Evolutionary conservation across 2,329 filamentous ascomycete species (phyloP).

Genomic region (Zasmidium angulare): DNA sequence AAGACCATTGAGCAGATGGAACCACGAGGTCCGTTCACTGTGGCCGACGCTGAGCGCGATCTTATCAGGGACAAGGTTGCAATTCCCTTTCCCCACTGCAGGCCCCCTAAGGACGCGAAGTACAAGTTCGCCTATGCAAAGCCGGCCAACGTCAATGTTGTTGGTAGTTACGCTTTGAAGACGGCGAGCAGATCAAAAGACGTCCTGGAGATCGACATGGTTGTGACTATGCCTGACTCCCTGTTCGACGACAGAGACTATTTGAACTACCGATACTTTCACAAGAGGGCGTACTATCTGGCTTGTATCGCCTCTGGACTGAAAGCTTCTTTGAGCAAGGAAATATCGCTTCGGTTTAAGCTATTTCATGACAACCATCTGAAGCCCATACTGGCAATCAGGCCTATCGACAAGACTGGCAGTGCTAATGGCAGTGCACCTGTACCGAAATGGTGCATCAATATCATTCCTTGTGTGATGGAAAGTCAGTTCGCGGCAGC

Average conservation of each 20-base stretch:
- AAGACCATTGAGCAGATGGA: constrained; percentile 58
- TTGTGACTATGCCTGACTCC: constrained; percentile 75
- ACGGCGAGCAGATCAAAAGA: constrained; percentile 63
- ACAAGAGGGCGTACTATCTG: constrained; percentile 89
- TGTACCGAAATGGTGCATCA: constrained; percentile 59
- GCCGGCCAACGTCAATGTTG: constrained; percentile 78
- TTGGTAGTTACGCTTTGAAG: constrained; percentile 80
- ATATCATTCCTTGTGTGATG: constrained; percentile 74
- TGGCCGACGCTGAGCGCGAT: constrained; percentile 67
- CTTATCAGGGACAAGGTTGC: constrained; percentile 66
- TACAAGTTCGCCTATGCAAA: constrained; percentile 79
- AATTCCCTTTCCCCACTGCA: constrained; percentile 84
- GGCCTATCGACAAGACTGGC: constrained; percentile 26
- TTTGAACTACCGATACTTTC: constrained; percentile 87
- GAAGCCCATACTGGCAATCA: constrained; percentile 64
- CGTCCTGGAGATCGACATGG: constrained; percentile 70
- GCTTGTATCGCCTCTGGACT: constrained; percentile 75
- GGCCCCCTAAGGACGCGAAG: constrained; percentile 70
- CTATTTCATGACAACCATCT: constrained; percentile 45
- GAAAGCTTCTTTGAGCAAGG: constrained; percentile 64
- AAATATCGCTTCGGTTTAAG: constrained; percentile 35
- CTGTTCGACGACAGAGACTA: constrained; percentile 95
- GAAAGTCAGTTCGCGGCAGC: constrained; percentile 66
- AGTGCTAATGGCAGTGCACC: constrained; percentile 6
- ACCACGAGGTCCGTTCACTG: constrained; percentile 49